Conservation (phyloP, 306 rosid genomes). For the Pyrus bretschneideri region DNA sequence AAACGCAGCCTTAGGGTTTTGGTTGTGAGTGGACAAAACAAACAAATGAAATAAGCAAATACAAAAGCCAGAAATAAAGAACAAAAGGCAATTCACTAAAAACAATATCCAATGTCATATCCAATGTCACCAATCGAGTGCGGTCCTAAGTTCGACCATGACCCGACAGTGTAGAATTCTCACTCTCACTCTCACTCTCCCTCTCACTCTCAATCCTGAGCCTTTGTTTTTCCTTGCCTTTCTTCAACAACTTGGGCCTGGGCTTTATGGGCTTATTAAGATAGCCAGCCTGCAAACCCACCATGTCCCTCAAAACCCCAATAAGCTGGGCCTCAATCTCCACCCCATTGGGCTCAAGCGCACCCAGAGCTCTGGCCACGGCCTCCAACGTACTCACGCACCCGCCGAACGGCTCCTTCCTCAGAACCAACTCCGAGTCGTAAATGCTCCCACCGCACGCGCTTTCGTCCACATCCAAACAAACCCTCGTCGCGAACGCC, state of each 20-base stretch:
- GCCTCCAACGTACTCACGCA: conserved; percentile 85
- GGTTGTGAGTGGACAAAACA: too few relatives aligned
- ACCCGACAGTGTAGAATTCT: background rate
- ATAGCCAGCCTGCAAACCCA: conserved; percentile 53
- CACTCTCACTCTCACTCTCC: background rate
- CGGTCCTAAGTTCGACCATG: too few relatives aligned
- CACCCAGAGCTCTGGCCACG: conserved; percentile 62
- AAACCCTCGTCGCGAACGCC: conserved; percentile 55
- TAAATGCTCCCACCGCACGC: conserved; percentile 59
- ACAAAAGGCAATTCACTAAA: too few relatives aligned
- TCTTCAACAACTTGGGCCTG: conserved; percentile 59
- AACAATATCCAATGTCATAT: too few relatives aligned
- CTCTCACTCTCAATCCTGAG: background rate
- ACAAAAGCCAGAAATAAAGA: too few relatives aligned
- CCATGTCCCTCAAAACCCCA: conserved; percentile 65
- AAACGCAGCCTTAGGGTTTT: too few relatives aligned
- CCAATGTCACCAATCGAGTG: too few relatives aligned
- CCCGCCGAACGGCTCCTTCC: conserved; percentile 80
- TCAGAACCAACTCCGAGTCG: conserved; percentile 67
- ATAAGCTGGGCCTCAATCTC: conserved; percentile 46
- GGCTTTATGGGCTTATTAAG: conserved; percentile 60
- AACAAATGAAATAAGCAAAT: too few relatives aligned
- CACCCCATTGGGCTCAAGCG: conserved; percentile 56
- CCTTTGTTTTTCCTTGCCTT: conserved; percentile 10
- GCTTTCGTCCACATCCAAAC: conserved; percentile 47